These are phyloP conservation scores for Geosmithia flava DNA, from an alignment of 2,329 filamentous ascomycete species.

Conservation along the genomic window DNA sequence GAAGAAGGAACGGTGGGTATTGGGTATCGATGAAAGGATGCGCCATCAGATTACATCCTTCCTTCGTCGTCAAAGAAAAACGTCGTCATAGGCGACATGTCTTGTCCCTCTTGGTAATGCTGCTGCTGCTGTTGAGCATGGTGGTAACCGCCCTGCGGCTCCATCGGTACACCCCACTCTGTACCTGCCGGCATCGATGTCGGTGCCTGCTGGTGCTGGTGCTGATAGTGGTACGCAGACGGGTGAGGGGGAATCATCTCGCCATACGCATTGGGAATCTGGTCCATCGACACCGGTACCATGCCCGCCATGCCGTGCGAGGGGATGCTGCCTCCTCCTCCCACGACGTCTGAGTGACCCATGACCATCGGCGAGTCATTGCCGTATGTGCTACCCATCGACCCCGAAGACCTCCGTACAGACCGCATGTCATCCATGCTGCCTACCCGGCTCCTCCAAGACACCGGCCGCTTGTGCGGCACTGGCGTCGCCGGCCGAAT, in stretches of 20 bases:
- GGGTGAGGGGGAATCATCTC: constrained; percentile 4
- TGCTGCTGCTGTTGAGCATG: constrained; percentile 4
- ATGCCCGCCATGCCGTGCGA: constrained; percentile 9
- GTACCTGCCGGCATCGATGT: constrained; percentile 3
- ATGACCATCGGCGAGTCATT: constrained; percentile 8
- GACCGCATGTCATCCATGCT: constrained; percentile 24
- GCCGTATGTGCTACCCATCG: constrained; percentile 11
- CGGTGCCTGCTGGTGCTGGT: constrained; percentile 2
- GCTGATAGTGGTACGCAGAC: neutral
- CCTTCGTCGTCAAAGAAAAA: constrained; percentile 7
- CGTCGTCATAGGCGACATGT: constrained; percentile 2
- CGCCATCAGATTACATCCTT: constrained; percentile 2
- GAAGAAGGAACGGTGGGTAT: neutral
- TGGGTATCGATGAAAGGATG: neutral
- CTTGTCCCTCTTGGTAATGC: neutral
- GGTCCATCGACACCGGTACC: constrained; percentile 3
- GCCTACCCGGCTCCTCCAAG: constrained; percentile 23
- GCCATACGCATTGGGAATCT: constrained; percentile 7
- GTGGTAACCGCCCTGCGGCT: constrained; percentile 4
- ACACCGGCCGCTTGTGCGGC: constrained; percentile 24
- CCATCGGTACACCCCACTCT: constrained; percentile 5
- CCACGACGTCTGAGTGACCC: constrained; percentile 1
- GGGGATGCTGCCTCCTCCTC: constrained; percentile 1
- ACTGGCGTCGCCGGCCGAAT: constrained; percentile 23
- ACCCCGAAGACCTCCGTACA: constrained; percentile 19